Base-by-base conservation (phyloP, 2,329 filamentous ascomycete species). In the Claviceps pusilla region DNA sequence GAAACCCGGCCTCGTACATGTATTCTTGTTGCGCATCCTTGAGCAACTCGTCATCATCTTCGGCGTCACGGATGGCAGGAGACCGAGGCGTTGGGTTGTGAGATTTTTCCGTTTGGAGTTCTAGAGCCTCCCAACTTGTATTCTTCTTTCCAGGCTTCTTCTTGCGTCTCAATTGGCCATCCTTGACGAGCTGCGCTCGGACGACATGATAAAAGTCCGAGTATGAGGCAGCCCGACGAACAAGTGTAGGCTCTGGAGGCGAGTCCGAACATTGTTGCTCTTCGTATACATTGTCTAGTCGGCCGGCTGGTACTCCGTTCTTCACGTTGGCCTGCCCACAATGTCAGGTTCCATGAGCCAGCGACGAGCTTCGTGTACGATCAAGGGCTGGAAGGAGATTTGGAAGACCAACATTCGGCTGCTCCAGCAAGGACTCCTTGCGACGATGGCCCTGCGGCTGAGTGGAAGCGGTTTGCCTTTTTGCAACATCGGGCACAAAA, bases 21-120 rank as follows among this genome's bases (percentile, higher is more conserved):
- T 95, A 95, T 65, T 91, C 83, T 60, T 87, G 83, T 66, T 95
- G 88, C 66, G 87, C 93, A 53, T 88, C 83, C 62, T 90, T 80
- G 35, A 95, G 73, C 63, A 97, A 70, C 59, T 82, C 79, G 49
- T 81, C 77, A 60, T 86, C 82, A 52, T 84, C 75, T 53, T 56
- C 59, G 35, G 64, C 59, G 54, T 65, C 62, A 29, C 58, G 51
- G 24, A 56, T 31, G 16, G 51, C 45, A 11, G 49, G 7, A 35
- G 47, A 24, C 3, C 58, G 51, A 1, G 58, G 14, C 11, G 54
- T 53, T 9, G 50, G 52, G 4, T 57, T 54, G 9, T 79, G 62
- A 10, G 16, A 19, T 19, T 53, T 46, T n/a, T 31, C 53, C 16
- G 28, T 37, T n/a, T 50, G 48, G 7, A 57, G 31, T 24, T 68